phyloP scores from a whole-genome alignment of 768 basidiomycete species.

The Tylopilus rubrobrunneus region DNA sequence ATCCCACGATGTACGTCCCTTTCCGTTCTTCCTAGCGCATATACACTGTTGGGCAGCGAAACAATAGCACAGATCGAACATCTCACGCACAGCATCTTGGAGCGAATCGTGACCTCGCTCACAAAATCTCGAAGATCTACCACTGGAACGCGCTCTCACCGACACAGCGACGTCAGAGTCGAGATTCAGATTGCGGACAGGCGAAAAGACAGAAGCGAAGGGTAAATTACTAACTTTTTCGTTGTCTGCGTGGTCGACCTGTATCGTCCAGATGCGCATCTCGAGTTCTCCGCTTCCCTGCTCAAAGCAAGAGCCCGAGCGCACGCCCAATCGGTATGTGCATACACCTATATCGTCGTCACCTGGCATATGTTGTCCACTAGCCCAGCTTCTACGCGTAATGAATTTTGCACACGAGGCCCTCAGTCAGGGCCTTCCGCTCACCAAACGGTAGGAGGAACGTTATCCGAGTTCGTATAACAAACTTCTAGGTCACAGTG shows the following conservation, averaged over 20 bases:
- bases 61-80: slow-evolving; percentile 27
- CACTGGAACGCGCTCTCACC: slow-evolving; percentile 1
- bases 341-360: neutral
- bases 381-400: slow-evolving; percentile 68
- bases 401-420: slow-evolving; percentile 71
- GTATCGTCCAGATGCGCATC: slow-evolving; percentile 7
- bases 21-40: neutral
- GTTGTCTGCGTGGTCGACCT: slow-evolving; percentile 2
- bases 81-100: slow-evolving; percentile 29
- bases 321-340: slow-evolving; percentile 39
- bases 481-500: slow-evolving; percentile 41
- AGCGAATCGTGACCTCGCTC: slow-evolving; percentile 26
- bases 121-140: slow-evolving; percentile 1
- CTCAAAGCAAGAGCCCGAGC: slow-evolving; percentile 33
- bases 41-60: slow-evolving; percentile 17
- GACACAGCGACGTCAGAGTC: slow-evolving; percentile 21
- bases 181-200: slow-evolving; percentile 36
- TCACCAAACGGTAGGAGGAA: slow-evolving; percentile 59
- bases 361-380: neutral
- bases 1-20: slow-evolving; percentile 7
- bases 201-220: slow-evolving; percentile 26
- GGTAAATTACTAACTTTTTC: slow-evolving; percentile 19
- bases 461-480: slow-evolving; percentile 7
- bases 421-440: slow-evolving; percentile 46
- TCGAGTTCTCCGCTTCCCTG: slow-evolving; percentile 37